Evolutionary conservation across 2,329 filamentous ascomycete genomes (phyloP).

Genomic region (Clonostachys chloroleuca): DNA sequence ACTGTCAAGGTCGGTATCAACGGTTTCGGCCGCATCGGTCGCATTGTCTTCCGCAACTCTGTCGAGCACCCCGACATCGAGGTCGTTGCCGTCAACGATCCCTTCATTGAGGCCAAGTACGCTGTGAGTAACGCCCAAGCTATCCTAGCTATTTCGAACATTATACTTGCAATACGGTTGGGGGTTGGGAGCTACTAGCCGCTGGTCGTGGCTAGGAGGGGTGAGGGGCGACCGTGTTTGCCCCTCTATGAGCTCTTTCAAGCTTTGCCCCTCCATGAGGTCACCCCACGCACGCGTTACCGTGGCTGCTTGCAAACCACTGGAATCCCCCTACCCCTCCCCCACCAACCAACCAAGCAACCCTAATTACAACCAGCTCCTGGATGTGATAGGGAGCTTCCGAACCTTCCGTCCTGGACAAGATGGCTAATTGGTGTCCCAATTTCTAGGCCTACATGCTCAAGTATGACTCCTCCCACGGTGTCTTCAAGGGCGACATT

Average conservation of each 20-base stretch:
- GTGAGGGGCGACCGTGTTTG: not conserved
- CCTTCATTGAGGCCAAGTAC: conserved; percentile 97
- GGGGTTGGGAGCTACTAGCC: no score
- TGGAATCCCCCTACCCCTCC: no score
- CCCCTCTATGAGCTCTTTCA: conserved; percentile 7
- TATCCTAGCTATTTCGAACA: conserved; percentile 1
- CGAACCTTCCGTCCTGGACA: no score
- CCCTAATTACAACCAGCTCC: no score
- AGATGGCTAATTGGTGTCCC: no score
- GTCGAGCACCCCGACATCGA: conserved; percentile 85
- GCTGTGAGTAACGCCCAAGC: conserved; percentile 64
- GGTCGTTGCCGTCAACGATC: conserved; percentile 96
- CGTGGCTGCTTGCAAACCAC: no score
- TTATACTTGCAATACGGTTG: not conserved
- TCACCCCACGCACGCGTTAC: not conserved
- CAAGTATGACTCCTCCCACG: conserved; percentile 98
- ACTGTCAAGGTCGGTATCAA: conserved; percentile 88
- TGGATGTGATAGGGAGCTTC: no score
- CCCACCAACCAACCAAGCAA: no score
- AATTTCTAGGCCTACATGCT: conserved; percentile 87
- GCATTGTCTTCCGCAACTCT: conserved; percentile 98
- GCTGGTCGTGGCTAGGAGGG: no score
- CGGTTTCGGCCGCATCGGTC: conserved; percentile 99
- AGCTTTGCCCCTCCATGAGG: conserved; percentile 2
- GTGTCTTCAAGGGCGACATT: conserved; percentile 90